phyloP scores from a whole-genome alignment of 2,329 filamentous ascomycete species.

The Phoma herbarum region DNA sequence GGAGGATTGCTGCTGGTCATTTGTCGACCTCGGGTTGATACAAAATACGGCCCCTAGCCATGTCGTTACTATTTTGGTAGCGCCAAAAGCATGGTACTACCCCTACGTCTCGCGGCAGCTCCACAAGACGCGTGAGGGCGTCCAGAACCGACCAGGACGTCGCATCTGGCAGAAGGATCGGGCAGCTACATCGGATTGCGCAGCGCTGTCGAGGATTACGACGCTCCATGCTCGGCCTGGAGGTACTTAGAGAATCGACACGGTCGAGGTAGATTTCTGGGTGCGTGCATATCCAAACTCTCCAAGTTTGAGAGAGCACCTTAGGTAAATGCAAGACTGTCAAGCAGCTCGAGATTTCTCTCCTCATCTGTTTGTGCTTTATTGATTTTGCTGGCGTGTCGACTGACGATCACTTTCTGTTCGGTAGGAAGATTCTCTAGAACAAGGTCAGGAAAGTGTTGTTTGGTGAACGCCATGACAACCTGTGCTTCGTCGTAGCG shows the following conservation, averaged over 20 bases:
- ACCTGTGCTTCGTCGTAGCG: slow-evolving; percentile 40
- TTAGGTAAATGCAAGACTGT: slow-evolving; percentile 37
- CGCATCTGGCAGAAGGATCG: too few relatives aligned
- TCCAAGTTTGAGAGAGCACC: neutral
- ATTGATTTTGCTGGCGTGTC: slow-evolving; percentile 5
- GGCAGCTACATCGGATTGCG: neutral
- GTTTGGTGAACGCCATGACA: slow-evolving; percentile 42
- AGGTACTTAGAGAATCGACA: neutral
- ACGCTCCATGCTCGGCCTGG: neutral
- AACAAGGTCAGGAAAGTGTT: slow-evolving; percentile 45
- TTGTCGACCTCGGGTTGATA: too few relatives aligned
- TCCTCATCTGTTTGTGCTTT: slow-evolving; percentile 23
- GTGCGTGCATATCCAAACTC: neutral
- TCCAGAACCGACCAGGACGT: too few relatives aligned
- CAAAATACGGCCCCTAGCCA: too few relatives aligned
- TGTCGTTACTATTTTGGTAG: too few relatives aligned
- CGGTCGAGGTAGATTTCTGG: neutral
- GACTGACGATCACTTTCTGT: slow-evolving; percentile 5
- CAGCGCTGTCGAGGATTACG: neutral
- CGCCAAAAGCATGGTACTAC: too few relatives aligned
- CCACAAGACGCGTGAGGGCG: too few relatives aligned
- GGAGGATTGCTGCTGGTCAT: too few relatives aligned
- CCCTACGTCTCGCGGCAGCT: too few relatives aligned
- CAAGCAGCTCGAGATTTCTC: slow-evolving; percentile 39
- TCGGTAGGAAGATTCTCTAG: slow-evolving; percentile 23